These are phyloP conservation scores for Schizopora paradoxa DNA, from an alignment of 1,284 basidiomycete genomes.

Conservation along the genomic window DNA sequence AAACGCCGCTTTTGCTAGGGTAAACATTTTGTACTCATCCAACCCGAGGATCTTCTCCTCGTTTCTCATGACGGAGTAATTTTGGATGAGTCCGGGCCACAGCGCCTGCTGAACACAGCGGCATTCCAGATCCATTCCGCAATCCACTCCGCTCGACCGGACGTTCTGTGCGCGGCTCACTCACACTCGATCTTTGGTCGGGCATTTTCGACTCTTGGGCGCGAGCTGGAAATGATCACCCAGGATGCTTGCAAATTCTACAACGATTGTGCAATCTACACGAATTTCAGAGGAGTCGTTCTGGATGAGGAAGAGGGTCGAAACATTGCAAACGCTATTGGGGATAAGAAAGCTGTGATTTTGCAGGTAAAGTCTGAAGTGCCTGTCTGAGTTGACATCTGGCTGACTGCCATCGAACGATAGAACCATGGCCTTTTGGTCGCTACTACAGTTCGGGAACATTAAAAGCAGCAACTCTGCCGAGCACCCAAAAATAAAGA, in stretches of 20 bases:
- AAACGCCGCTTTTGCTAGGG: constrained; percentile 30
- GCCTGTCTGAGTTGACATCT: constrained; percentile 5
- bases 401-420: constrained; percentile 22
- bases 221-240: constrained; percentile 47
- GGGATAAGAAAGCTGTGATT: constrained; percentile 38
- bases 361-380: constrained; percentile 22
- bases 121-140: constrained; percentile 51
- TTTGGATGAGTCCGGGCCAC: constrained; percentile 37
- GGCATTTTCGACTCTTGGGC: constrained; percentile 55
- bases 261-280: constrained; percentile 39
- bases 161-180: constrained; percentile 60
- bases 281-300: constrained; percentile 52
- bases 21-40: constrained; percentile 40
- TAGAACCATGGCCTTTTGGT: constrained; percentile 60
- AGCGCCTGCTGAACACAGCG: constrained; percentile 38
- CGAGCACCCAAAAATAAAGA: too few species aligned
- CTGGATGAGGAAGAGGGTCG: constrained; percentile 53
- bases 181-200: constrained; percentile 60
- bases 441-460: too few species aligned
- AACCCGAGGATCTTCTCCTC: constrained; percentile 41
- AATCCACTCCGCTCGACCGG: constrained; percentile 55
- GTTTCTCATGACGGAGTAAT: constrained; percentile 48
- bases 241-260: constrained; percentile 47
- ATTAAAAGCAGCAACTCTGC: too few species aligned
- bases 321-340: constrained; percentile 49